Conservation (phyloP, 108 stramenopile species). For the Craspedostauros australis region DNA sequence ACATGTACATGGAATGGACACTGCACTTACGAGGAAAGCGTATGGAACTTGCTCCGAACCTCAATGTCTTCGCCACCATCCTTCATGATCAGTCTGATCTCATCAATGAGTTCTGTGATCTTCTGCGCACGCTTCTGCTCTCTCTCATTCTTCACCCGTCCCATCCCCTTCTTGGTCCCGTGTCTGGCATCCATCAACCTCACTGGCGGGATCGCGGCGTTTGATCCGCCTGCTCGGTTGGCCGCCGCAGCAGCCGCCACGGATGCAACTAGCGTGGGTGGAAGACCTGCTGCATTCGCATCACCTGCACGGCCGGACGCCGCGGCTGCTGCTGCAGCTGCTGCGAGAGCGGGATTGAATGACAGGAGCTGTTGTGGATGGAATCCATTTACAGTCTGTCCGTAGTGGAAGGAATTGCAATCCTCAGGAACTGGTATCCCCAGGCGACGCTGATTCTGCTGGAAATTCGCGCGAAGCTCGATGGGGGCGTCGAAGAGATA, state of each 20-base stretch:
- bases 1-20: too few relatives aligned
- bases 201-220: too few relatives aligned
- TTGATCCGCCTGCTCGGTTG: too few relatives aligned
- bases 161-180: conserved; percentile 8
- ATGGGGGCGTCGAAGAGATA: conserved; percentile 41
- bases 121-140: conserved; percentile 75
- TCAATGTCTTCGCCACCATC: conserved; percentile 72
- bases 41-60: conserved; percentile 79
- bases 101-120: conserved; percentile 70
- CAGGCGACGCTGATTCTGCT: conserved; percentile 22
- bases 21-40: conserved; percentile 66
- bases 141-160: conserved; percentile 51
- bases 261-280: too few relatives aligned
- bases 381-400: conserved; percentile 57
- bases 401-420: conserved; percentile 49
- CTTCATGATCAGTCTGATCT: conserved; percentile 62
- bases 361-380: conserved; percentile 44
- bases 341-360: neutral
- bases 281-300: too few relatives aligned
- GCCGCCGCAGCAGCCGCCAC: too few relatives aligned
- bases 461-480: conserved; percentile 38
- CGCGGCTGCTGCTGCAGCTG: conserved; percentile 14
- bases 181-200: conserved; percentile 31
- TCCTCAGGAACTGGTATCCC: conserved; percentile 35
- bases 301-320: neutral